These are phyloP conservation scores for Saccharomycopsis sp. DNA, from an alignment of 805 yeast genomes.

Conservation along the genomic window DNA sequence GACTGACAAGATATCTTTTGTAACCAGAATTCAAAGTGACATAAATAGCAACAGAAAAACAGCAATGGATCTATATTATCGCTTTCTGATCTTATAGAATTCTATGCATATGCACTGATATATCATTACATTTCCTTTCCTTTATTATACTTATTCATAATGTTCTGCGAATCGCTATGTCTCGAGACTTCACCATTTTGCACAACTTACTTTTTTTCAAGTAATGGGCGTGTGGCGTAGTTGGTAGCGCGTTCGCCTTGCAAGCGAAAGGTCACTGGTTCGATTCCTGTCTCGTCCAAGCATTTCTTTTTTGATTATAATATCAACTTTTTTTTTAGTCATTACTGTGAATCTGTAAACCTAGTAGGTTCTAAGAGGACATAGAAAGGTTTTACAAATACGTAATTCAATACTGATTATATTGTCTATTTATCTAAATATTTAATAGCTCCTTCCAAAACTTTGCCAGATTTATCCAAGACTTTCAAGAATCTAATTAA, in stretches of 20 bases:
- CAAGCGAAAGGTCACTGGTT: slow-evolving; percentile 74
- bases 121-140: too few relatives aligned
- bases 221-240: slow-evolving; percentile 68
- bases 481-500: slow-evolving; percentile 28
- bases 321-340: not conserved
- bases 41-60: too few relatives aligned
- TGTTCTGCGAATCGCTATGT: too few relatives aligned
- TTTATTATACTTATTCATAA: too few relatives aligned
- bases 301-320: not conserved
- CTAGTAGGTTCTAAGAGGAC: not conserved
- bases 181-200: too few relatives aligned
- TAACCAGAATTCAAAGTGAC: too few relatives aligned
- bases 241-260: slow-evolving; percentile 79
- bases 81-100: too few relatives aligned
- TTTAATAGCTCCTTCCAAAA: slow-evolving; percentile 11
- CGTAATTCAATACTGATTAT: too few relatives aligned
- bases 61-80: too few relatives aligned
- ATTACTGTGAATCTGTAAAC: not conserved
- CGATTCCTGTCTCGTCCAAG: slow-evolving; percentile 72
- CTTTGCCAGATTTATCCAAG: slow-evolving; percentile 22
- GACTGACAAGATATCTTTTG: too few relatives aligned
- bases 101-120: too few relatives aligned
- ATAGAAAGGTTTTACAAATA: not conserved
- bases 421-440: slow-evolving; percentile 1
- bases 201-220: too few relatives aligned